These are phyloP conservation scores for Actinomortierella ambigua DNA, from an alignment of 371 early-diverging fungal genomes.

Conservation along the genomic window DNA sequence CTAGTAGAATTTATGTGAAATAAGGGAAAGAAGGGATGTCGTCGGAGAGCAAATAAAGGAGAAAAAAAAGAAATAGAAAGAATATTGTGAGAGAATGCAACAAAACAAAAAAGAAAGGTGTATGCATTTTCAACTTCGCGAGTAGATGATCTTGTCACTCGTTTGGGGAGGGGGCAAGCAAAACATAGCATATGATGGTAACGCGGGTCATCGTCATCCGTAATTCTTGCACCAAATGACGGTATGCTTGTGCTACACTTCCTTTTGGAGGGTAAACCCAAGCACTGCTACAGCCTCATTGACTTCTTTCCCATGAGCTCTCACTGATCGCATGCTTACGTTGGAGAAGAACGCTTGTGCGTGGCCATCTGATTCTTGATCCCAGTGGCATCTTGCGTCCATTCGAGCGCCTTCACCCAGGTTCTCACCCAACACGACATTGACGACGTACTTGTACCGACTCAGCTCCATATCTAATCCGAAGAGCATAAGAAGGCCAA, in stretches of 20 bases:
- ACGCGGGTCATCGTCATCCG: background rate
- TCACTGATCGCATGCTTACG: slow-evolving; percentile 44
- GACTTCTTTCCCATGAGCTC: background rate
- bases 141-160: background rate
- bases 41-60: background rate
- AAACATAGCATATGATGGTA: no score
- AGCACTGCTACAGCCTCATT: background rate
- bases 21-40: background rate
- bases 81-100: background rate
- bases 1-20: slow-evolving; percentile 4
- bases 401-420: slow-evolving; percentile 68
- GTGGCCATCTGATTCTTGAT: slow-evolving; percentile 70
- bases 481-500: background rate
- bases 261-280: background rate
- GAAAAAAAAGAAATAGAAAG: background rate
- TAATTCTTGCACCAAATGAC: background rate
- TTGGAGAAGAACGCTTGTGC: slow-evolving; percentile 72
- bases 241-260: background rate
- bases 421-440: slow-evolving; percentile 71
- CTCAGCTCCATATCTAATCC: slow-evolving; percentile 58
- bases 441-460: slow-evolving; percentile 71
- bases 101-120: background rate
- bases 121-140: background rate
- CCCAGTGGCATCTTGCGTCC: slow-evolving; percentile 73
- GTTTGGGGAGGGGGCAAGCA: background rate